Evolutionary conservation across 495 filamentous ascomycete species (phyloP), one percentile per base, ranked within the genome.

Genomic region (Astrothelium subdiscretum): DNA sequence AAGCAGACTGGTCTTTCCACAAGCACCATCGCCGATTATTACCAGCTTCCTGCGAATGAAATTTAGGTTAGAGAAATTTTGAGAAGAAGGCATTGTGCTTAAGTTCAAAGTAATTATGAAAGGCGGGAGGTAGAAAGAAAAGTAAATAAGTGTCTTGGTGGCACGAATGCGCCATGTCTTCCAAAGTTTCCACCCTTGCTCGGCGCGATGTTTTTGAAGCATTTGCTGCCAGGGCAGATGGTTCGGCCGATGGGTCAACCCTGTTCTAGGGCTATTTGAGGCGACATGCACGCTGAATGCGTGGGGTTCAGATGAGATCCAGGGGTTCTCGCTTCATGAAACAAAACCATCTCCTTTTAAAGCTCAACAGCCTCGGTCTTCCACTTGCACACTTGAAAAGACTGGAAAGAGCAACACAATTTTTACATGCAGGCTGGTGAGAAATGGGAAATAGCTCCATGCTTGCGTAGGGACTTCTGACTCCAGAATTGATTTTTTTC

Each of bases 21-120:
- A 99, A 64, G 94, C 94, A 78, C 94, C 94, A 73, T 99, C 94
- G 48, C 94, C 94, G 69, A 99, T 99, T 62, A 99, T 99, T 66
- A 99, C 94, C 72, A 99, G 79, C 78, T 99, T 99, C 79, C 94
- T 99, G 69, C 66, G 31, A 3, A 20, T 13, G 31, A 42, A 32
- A 10, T 26, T 42, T 24, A n/a, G 2, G 40, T 62, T 58, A 67
- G 61, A 40, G 20, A 54, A 54, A 29, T 26, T 29, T 29, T 54
- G 48, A 11, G 48, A 54, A 10, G 48, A 15, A 3, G 48, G 48
- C 48, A 54, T 54, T 8, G 10, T 54, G 20, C 6, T 27, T 10
- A 15, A 29, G 8, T 0, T 12, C 11, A 15, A 27, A 15, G 22
- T n/a, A 8, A 26, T n/a, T n/a, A 29, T 26, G 6, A 29, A 5